Conservation (phyloP, 2,329 filamentous ascomycete genomes). For the Akanthomyces muscarius region DNA sequence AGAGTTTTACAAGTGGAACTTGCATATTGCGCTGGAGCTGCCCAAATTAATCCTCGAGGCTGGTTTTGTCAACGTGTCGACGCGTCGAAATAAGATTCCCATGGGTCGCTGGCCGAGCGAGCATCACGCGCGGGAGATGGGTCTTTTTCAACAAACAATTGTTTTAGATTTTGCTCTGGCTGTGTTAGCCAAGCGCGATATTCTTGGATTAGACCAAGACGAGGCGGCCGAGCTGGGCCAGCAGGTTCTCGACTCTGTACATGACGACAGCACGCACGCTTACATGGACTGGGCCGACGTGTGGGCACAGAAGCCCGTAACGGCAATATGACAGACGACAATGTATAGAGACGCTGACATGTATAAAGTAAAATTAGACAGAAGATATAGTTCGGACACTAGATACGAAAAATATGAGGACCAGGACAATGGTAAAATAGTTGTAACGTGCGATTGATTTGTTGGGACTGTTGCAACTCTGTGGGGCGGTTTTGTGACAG, state of each 20-base stretch:
- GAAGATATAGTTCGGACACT: no score
- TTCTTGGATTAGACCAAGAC: slow-evolving; percentile 31
- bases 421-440: no score
- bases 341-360: slow-evolving; percentile 33
- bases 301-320: slow-evolving; percentile 36
- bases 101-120: slow-evolving; percentile 38
- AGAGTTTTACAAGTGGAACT: slow-evolving; percentile 33
- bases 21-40: slow-evolving; percentile 28
- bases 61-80: slow-evolving; percentile 33
- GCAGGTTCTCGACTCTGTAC: slow-evolving; percentile 30
- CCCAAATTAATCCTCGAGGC: slow-evolving; percentile 27
- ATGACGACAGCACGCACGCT: slow-evolving; percentile 31
- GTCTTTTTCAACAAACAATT: slow-evolving; percentile 35
- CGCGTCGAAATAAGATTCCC: slow-evolving; percentile 28
- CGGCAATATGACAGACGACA: not conserved
- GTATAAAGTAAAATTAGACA: no score
- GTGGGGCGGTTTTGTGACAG: not conserved
- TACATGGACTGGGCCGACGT: slow-evolving; percentile 35
- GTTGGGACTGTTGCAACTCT: slow-evolving; percentile 2
- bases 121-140: slow-evolving; percentile 33
- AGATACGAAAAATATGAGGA: no score
- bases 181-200: slow-evolving; percentile 32
- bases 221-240: slow-evolving; percentile 32
- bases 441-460: not conserved
- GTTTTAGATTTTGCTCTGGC: slow-evolving; percentile 33